Base-by-base conservation (phyloP, 768 basidiomycete species). In the Tulasnella sp. region DNA sequence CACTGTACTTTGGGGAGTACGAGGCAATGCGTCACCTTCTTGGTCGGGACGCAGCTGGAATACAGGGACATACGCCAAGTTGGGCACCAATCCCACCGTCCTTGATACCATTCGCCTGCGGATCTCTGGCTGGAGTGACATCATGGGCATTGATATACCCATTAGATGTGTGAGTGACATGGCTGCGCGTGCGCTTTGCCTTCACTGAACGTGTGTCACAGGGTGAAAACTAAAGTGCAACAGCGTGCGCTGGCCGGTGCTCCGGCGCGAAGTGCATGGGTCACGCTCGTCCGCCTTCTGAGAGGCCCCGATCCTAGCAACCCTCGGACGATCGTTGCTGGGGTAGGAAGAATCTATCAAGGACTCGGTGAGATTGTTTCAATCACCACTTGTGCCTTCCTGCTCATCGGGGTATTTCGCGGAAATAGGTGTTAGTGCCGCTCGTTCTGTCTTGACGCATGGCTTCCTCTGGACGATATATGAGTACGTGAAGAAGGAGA, bases 191-290 rank as follows among this genome's bases (percentile, higher is more conserved):
- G 26, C 43, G 41, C 47, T 44, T 47, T 48, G 64, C 63, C 59
- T 56, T 42, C 60, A 64, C 44, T 66, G 58, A 56, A 42, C 4
- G 24, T 53, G 15, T 19, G 3, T 30, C 63, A 19, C 64, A 89
- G 87, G 44, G 87, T 92, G 47, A 91, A 95, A 78, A 97, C 94
- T 0, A 95, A 94, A 73, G 78, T 94, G n/a, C 94, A 97, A 70
- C 88, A 94, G 71, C 83, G 94, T 54, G 84, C 90, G 24, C 74
- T 97, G 53, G 85, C 91, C 4, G 88, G 89, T 48, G 79, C 86
- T 63, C 77, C 74, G 53, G 82, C 84, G 63, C 82, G 88, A 56
- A 80, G 85, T 53, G 77, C 84, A 29, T 76, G 76, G 65, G 85
- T 84, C 68, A 94, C 93, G 11, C 73, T 93, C 34, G 74, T 75